Evolutionary conservation across 371 early-diverging fungal genomes (phyloP).

Genomic region (Mucor lusitanicus): DNA sequence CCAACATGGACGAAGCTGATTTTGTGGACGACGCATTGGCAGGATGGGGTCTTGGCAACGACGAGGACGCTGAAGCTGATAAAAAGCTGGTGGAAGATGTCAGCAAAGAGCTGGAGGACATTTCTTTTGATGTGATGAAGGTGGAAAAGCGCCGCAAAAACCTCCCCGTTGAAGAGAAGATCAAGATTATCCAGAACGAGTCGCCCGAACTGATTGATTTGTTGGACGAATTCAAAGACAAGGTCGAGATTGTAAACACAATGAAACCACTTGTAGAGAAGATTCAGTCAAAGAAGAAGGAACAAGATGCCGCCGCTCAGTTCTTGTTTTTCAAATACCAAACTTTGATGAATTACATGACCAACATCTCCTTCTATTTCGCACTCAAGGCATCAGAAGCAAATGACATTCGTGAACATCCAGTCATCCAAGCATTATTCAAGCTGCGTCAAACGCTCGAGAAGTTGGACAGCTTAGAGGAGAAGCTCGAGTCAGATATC

Average conservation of each 20-base stretch:
- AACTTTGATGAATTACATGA: conserved; percentile 71
- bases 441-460: conserved; percentile 70
- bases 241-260: conserved; percentile 40
- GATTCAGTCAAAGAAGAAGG: conserved; percentile 23
- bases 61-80: conserved; percentile 37
- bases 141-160: conserved; percentile 52
- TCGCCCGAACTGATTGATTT: conserved; percentile 85
- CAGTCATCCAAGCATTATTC: conserved; percentile 81
- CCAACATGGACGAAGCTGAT: conserved; percentile 86
- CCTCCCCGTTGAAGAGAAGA: conserved; percentile 67
- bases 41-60: conserved; percentile 39
- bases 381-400: conserved; percentile 71
- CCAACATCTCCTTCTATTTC: conserved; percentile 89
- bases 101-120: conserved; percentile 59
- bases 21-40: conserved; percentile 77
- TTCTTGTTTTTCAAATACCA: conserved; percentile 61
- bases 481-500: conserved; percentile 45
- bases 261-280: conserved; percentile 38
- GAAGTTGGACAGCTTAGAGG: conserved; percentile 70
- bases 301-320: conserved; percentile 28
- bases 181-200: conserved; percentile 72
- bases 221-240: conserved; percentile 73
- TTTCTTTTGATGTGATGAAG: conserved; percentile 41
- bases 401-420: conserved; percentile 72
- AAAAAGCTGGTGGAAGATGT: conserved; percentile 53